Evolutionary conservation across 345 rosid genomes (phyloP).

Genomic region (Erucastrum elatum): DNA sequence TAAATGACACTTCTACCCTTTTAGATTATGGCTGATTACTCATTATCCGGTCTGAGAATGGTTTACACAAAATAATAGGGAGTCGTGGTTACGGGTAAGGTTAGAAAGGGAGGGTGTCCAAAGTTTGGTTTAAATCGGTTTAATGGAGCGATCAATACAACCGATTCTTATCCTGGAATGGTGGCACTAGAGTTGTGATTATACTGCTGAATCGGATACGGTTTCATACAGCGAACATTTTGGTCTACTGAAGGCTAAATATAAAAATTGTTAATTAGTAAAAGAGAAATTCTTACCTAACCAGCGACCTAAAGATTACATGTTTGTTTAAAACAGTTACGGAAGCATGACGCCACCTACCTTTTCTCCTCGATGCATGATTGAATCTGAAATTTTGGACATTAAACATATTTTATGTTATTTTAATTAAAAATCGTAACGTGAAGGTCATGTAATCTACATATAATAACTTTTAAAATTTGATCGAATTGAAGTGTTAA

Average conservation of each 20-base stretch:
- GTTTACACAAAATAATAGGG: background rate
- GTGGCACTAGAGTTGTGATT: too few relatives aligned
- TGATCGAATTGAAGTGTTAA: too few relatives aligned
- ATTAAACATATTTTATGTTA: too few relatives aligned
- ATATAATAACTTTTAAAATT: too few relatives aligned
- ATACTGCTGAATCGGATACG: background rate
- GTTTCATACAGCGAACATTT: background rate
- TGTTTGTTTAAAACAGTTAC: background rate
- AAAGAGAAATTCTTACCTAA: background rate
- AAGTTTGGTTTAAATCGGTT: slow-evolving; percentile 1
- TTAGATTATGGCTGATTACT: background rate
- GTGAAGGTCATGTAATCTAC: too few relatives aligned
- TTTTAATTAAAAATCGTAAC: too few relatives aligned
- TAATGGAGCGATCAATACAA: background rate
- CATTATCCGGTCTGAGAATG: background rate
- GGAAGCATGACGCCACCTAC: background rate
- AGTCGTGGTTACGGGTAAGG: background rate
- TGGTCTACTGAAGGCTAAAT: background rate
- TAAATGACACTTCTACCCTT: background rate
- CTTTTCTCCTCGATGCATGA: background rate
- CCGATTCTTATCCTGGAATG: background rate
- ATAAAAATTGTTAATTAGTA: background rate
- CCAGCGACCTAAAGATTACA: background rate
- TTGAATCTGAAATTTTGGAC: background rate
- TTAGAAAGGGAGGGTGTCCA: background rate